These are phyloP conservation scores for Tuber melanosporum DNA, from an alignment of 495 filamentous ascomycete genomes.

Conservation along the genomic window DNA sequence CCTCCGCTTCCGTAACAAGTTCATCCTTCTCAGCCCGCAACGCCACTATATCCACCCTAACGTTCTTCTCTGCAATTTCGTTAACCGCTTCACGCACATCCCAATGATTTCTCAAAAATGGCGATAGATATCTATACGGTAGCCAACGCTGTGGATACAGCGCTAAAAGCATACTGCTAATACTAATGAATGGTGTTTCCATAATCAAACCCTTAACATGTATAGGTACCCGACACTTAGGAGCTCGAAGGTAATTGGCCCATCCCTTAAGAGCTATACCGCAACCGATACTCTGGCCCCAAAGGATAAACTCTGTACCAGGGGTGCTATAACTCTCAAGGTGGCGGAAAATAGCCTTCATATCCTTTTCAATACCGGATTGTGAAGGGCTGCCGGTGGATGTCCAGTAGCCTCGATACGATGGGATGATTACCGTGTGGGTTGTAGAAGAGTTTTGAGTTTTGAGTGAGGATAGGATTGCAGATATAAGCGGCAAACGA, in stretches of 20 bases:
- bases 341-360: slow-evolving; percentile 51
- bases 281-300: slow-evolving; percentile 73
- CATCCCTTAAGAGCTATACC: slow-evolving; percentile 52
- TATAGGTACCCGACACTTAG: slow-evolving; percentile 26
- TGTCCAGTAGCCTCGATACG: slow-evolving; percentile 58
- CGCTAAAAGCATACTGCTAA: slow-evolving; percentile 64
- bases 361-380: slow-evolving; percentile 58
- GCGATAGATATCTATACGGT: slow-evolving; percentile 60
- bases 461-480: slow-evolving; percentile 46
- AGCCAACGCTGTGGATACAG: slow-evolving; percentile 80
- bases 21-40: slow-evolving; percentile 62
- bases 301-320: slow-evolving; percentile 55
- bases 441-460: slow-evolving; percentile 19
- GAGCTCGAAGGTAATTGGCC: slow-evolving; percentile 46
- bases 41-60: slow-evolving; percentile 49
- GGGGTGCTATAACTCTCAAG: slow-evolving; percentile 46
- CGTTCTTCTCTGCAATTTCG: slow-evolving; percentile 38
- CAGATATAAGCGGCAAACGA: slow-evolving; percentile 61
- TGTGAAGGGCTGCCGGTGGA: slow-evolving; percentile 57
- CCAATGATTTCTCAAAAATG: slow-evolving; percentile 54
- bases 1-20: slow-evolving; percentile 55
- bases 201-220: slow-evolving; percentile 54
- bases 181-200: slow-evolving; percentile 69
- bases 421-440: slow-evolving; percentile 36
- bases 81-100: slow-evolving; percentile 45